phyloP scores from a whole-genome alignment of 2,329 filamentous ascomycete species.

The Trichoderma aggressivum region DNA sequence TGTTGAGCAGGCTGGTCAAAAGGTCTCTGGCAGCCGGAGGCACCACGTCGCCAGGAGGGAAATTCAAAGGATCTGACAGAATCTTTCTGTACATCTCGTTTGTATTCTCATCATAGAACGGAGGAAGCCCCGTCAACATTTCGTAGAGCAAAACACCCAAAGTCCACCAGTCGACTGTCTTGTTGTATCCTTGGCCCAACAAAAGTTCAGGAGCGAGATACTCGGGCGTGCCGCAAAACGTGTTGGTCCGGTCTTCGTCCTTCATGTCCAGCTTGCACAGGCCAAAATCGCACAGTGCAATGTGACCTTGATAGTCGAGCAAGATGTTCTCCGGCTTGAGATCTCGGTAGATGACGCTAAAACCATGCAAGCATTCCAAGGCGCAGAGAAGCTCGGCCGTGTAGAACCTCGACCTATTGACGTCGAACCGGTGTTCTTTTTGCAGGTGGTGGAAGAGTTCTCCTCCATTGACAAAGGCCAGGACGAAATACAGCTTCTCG shows the following conservation, averaged over 20 bases:
- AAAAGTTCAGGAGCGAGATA: slow-evolving; percentile 94
- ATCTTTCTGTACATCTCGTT: slow-evolving; percentile 99
- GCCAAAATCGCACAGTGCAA: slow-evolving; percentile 95
- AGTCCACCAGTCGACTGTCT: slow-evolving; percentile 99
- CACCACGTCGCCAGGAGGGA: slow-evolving; percentile 75
- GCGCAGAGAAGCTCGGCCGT: slow-evolving; percentile 94
- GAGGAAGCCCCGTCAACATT: slow-evolving; percentile 95
- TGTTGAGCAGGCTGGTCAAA: slow-evolving; percentile 83
- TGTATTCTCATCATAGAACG: slow-evolving; percentile 98
- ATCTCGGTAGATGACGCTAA: slow-evolving; percentile 91
- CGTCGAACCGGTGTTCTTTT: slow-evolving; percentile 95
- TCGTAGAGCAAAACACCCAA: slow-evolving; percentile 95
- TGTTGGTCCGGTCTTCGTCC: slow-evolving; percentile 97
- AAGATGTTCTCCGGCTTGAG: slow-evolving; percentile 87
- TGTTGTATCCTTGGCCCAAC: slow-evolving; percentile 92
- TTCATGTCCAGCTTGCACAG: slow-evolving; percentile 99
- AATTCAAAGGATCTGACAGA: slow-evolving; percentile 89
- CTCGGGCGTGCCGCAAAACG: slow-evolving; percentile 96
- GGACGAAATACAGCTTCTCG: slow-evolving; percentile 94
- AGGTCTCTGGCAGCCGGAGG: slow-evolving; percentile 91
- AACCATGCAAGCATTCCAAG: slow-evolving; percentile 92
- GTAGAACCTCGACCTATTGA: slow-evolving; percentile 95
- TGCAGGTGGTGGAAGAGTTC: slow-evolving; percentile 97
- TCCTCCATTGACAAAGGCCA: slow-evolving; percentile 96
- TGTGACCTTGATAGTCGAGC: slow-evolving; percentile 95